Base-by-base conservation (phyloP, 257 asterid genomes). In the Nicotiana noctiflora region DNA sequence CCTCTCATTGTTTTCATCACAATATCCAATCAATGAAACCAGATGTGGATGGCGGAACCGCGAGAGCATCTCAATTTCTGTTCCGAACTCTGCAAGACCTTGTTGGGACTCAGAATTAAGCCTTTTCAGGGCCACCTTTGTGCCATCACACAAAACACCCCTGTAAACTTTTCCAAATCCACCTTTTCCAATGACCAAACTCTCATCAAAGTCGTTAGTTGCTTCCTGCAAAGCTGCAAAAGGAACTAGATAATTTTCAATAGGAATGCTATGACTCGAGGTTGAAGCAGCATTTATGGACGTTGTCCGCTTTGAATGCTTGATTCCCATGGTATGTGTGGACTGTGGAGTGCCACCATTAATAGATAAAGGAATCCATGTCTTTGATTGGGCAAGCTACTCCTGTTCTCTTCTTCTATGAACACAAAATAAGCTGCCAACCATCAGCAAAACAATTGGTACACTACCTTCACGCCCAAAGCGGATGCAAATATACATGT, bases 341-440 rank as follows among this genome's bases (percentile, higher is more conserved):
- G 60, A 55, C 21, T 17, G 13, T 49, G 18, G 60, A 55, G 60
- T 17, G 23, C 25, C 7, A n/a, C 12, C 27, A 57, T 15, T 64
- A 64, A 6, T 29, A 14, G 72, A 63, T 14, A 63, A 27, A 63
- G 19, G 40, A 62, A 62, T 14, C 40, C 5, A 9, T 11, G 31
- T 1, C 66, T 10, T 60, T 21, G 66, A 57, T 15, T 21, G 6
- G 7, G 17, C 17, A 60, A 52, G 57, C n/a, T 52, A 5, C 57
- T 52, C 17, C 57, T 13, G 86, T 82, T 87, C 91, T 67, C 84
- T 87, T 83, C 90, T 87, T 77, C 88, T 84, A 27, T 18, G 72
- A 80, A 85, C 5, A 72, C 85, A 81, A 79, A 88, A 82, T 13
- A 90, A 67, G 59, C 85, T 3, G 21, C 85, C 90, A 55, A 80